Percentiles rank a stretch among this genome's conserved stretches.
These are phyloP conservation scores for Erodium trifolium DNA, from an alignment of 441 rosid genomes.

Conservation along the genomic window DNA sequence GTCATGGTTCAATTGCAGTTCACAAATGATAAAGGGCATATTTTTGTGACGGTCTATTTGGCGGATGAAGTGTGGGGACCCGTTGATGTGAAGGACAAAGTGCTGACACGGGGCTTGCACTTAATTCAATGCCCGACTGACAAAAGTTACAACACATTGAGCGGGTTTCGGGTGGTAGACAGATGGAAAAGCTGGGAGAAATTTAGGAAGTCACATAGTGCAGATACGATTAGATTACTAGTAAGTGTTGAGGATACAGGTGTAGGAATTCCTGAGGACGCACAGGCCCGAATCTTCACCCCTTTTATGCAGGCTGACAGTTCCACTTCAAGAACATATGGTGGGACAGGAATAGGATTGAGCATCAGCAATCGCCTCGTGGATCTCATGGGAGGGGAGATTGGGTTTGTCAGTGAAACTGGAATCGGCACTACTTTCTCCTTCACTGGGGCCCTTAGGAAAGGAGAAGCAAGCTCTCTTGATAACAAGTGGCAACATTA, in stretches of 20 bases:
- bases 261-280: slow-evolving; percentile 68
- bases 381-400: slow-evolving; percentile 90
- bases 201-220: slow-evolving; percentile 33
- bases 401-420: slow-evolving; percentile 75
- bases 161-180: slow-evolving; percentile 77
- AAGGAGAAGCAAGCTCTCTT: slow-evolving; percentile 37
- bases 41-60: slow-evolving; percentile 78
- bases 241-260: slow-evolving; percentile 96
- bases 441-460: slow-evolving; percentile 58
- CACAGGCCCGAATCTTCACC: slow-evolving; percentile 73
- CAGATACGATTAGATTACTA: slow-evolving; percentile 43
- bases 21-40: slow-evolving; percentile 71
- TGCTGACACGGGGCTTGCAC: slow-evolving; percentile 46
- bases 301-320: slow-evolving; percentile 99
- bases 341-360: slow-evolving; percentile 94
- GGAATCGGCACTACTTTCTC: slow-evolving; percentile 81
- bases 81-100: slow-evolving; percentile 37
- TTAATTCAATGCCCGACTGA: slow-evolving; percentile 32
- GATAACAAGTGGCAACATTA: slow-evolving; percentile 41
- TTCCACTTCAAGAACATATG: slow-evolving; percentile 89
- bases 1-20: slow-evolving; percentile 42
- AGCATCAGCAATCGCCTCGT: slow-evolving; percentile 88
- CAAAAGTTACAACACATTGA: slow-evolving; percentile 41
- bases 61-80: slow-evolving; percentile 52
- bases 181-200: slow-evolving; percentile 81